Percentiles rank a stretch among this genome's conserved stretches.
Evolutionary conservation across 345 rosid species (phyloP).

Genomic region (Alliaria petiolata): DNA sequence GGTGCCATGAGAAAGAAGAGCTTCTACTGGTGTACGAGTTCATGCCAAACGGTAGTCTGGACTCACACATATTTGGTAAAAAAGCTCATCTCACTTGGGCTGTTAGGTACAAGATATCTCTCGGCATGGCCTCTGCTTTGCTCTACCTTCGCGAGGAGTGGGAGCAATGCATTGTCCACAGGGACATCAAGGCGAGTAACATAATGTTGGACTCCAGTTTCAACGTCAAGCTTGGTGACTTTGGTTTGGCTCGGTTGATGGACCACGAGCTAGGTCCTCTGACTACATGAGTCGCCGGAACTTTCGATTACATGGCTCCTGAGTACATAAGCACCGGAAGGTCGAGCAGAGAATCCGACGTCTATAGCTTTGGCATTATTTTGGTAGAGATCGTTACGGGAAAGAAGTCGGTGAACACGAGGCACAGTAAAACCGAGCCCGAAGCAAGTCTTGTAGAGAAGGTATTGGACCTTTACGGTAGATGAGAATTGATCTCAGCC

Average conservation of each 20-base stretch:
- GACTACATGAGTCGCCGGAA: conserved; percentile 44
- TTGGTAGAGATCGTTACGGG: conserved; percentile 31
- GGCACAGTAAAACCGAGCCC: conserved; percentile 40
- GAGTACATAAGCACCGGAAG: conserved; percentile 42
- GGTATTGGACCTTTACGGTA: conserved; percentile 20
- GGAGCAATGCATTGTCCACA: background rate
- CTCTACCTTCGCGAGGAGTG: background rate
- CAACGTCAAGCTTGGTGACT: conserved; percentile 50
- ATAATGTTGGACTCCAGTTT: conserved; percentile 48
- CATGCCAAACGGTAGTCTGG: conserved; percentile 62
- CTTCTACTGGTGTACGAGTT: conserved; percentile 55
- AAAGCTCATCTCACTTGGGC: background rate
- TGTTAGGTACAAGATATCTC: background rate
- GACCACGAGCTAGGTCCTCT: conserved; percentile 36
- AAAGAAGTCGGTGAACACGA: conserved; percentile 21
- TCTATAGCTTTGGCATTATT: conserved; percentile 40
- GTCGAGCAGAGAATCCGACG: conserved; percentile 40
- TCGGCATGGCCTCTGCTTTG: background rate
- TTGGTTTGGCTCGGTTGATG: conserved; percentile 47
- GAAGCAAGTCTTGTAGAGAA: conserved; percentile 3
- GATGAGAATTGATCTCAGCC: conserved; percentile 8
- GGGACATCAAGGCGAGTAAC: conserved; percentile 31
- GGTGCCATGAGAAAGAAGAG: conserved; percentile 46
- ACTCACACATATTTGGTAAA: conserved; percentile 20
- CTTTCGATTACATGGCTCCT: conserved; percentile 44